Evolutionary conservation across 169 alveolate genomes (phyloP).

Genomic region (Neospora caninum): DNA sequence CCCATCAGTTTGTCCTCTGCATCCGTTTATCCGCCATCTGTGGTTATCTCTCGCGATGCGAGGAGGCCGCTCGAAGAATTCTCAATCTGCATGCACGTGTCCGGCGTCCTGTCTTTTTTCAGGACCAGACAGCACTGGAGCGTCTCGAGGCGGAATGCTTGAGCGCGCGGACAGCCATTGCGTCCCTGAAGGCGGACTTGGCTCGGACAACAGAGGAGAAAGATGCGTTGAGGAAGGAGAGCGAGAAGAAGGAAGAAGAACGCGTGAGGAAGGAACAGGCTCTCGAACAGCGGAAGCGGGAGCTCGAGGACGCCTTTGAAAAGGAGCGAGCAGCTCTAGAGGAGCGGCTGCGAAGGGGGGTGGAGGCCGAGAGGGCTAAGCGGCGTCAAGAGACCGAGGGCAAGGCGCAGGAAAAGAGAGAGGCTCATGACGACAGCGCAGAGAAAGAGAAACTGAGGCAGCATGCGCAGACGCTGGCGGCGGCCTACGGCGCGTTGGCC

Average conservation of each 20-base stretch:
- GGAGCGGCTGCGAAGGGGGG: background rate
- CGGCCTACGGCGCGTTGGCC: background rate
- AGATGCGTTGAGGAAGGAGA: background rate
- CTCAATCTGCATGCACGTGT: too few species aligned
- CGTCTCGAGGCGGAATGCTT: slow-evolving; percentile 8
- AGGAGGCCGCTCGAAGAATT: too few species aligned
- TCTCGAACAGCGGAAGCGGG: background rate
- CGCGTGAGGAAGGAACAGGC: background rate
- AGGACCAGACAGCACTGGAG: background rate
- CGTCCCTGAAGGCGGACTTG: background rate
- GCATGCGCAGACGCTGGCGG: slow-evolving; percentile 26
- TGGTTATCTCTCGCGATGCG: too few species aligned
- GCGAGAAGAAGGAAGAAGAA: background rate
- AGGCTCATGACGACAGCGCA: background rate
- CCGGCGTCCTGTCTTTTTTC: background rate
- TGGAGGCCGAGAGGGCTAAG: background rate
- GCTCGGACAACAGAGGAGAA: background rate
- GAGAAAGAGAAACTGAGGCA: background rate
- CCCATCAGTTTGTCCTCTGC: too few species aligned
- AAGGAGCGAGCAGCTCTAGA: background rate
- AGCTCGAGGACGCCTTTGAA: background rate
- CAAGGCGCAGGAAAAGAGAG: background rate
- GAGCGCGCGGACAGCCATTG: background rate
- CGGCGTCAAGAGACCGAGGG: background rate
- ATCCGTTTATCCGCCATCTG: too few species aligned